phyloP scores from a whole-genome alignment of 805 yeast species.

The Komagataella pastoris region DNA sequence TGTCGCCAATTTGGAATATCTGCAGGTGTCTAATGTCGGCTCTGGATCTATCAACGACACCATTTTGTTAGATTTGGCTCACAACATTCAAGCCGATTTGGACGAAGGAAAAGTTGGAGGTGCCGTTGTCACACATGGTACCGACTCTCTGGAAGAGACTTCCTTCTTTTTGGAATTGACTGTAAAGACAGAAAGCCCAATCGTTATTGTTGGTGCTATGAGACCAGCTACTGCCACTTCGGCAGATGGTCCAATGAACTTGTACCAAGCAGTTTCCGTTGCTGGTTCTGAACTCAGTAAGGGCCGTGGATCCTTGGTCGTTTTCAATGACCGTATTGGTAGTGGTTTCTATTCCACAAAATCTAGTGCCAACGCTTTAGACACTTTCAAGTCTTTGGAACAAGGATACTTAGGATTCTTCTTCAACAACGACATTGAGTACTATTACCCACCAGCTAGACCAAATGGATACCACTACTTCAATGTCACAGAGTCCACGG shows the following conservation, averaged over 20 bases:
- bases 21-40: slow-evolving; percentile 51
- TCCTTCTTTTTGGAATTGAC: slow-evolving; percentile 48
- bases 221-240: slow-evolving; percentile 60
- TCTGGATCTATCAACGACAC: slow-evolving; percentile 40
- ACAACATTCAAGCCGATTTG: slow-evolving; percentile 30
- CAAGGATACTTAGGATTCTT: slow-evolving; percentile 63
- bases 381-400: slow-evolving; percentile 51
- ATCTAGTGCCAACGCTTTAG: slow-evolving; percentile 56
- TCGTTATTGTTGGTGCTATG: slow-evolving; percentile 64
- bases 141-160: slow-evolving; percentile 58
- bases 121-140: slow-evolving; percentile 59
- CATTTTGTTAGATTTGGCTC: slow-evolving; percentile 30
- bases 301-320: slow-evolving; percentile 50
- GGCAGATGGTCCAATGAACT: slow-evolving; percentile 63
- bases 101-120: slow-evolving; percentile 33
- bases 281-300: slow-evolving; percentile 39
- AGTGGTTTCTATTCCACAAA: slow-evolving; percentile 62
- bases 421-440: slow-evolving; percentile 52
- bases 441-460: slow-evolving; percentile 47
- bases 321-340: slow-evolving; percentile 54
- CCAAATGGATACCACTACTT: slow-evolving; percentile 37
- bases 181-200: slow-evolving; percentile 28
- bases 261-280: slow-evolving; percentile 55
- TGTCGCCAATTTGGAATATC: slow-evolving; percentile 44
- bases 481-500: slow-evolving; percentile 13